These are phyloP conservation scores for Articulospora tetracladia DNA, from an alignment of 495 filamentous ascomycete species.

Conservation along the genomic window DNA sequence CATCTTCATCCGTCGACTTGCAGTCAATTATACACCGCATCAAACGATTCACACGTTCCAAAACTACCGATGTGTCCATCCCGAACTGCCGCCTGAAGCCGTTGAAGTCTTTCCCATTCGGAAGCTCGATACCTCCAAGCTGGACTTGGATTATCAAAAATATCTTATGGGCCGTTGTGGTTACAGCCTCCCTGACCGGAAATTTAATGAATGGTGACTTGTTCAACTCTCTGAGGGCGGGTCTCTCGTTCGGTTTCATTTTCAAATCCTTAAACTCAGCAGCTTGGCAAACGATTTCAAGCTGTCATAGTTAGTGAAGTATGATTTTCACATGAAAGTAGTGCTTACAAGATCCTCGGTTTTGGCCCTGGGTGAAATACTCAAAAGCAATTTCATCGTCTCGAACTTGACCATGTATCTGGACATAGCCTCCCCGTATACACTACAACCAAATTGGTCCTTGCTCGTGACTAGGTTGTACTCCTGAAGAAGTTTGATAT, in stretches of 20 bases:
- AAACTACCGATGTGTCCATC: conserved; percentile 68
- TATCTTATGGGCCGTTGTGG: conserved; percentile 74
- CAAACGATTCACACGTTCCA: conserved; percentile 69
- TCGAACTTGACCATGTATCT: conserved; percentile 87
- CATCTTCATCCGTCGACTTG: conserved; percentile 63
- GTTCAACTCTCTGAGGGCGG: conserved; percentile 79
- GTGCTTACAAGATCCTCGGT: conserved; percentile 67
- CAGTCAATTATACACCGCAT: conserved; percentile 87
- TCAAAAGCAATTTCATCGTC: conserved; percentile 77
- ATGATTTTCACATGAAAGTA: conserved; percentile 10
- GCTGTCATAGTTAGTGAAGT: conserved; percentile 43
- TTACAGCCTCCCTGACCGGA: conserved; percentile 75
- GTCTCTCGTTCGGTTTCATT: conserved; percentile 70
- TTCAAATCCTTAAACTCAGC: conserved; percentile 75
- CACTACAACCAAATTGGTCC: conserved; percentile 57
- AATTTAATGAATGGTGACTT: conserved; percentile 66
- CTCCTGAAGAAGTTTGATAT: conserved; percentile 66
- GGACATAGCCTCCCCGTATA: conserved; percentile 88
- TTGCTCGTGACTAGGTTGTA: conserved; percentile 51
- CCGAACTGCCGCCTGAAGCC: conserved; percentile 56
- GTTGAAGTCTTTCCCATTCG: conserved; percentile 52
- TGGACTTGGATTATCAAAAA: conserved; percentile 80
- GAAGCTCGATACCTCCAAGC: conserved; percentile 72
- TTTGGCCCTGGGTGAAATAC: conserved; percentile 54
- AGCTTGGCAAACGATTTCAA: conserved; percentile 64